Evolutionary conservation across 352 stramenopile genomes (phyloP).

Genomic region (Globisporangium middletonii): DNA sequence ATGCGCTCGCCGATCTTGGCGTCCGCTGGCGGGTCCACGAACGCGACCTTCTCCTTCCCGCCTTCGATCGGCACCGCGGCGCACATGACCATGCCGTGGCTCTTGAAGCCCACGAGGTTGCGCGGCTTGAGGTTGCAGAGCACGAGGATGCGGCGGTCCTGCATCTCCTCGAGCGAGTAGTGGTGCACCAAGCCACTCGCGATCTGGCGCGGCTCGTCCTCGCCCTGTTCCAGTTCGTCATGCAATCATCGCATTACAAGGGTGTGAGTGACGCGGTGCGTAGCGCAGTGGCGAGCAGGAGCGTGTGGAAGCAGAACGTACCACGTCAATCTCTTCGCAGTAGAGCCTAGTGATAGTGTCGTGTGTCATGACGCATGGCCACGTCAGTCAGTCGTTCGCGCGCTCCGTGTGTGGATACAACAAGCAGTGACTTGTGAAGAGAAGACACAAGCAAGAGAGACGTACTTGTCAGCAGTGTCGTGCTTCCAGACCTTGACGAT

Average conservation of each 20-base stretch:
- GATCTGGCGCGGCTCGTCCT: slow-evolving; percentile 82
- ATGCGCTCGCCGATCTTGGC: slow-evolving; percentile 74
- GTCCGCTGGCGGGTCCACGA: slow-evolving; percentile 76
- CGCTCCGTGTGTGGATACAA: not conserved
- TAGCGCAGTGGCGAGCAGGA: not conserved
- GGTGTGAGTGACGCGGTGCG: no score
- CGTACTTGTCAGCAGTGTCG: slow-evolving; percentile 83
- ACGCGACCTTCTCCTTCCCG: slow-evolving; percentile 76
- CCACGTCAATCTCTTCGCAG: slow-evolving; percentile 90
- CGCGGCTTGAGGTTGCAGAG: slow-evolving; percentile 90
- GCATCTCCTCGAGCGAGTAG: slow-evolving; percentile 87
- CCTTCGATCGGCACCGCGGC: slow-evolving; percentile 58
- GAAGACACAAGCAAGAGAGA: not conserved
- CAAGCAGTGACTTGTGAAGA: not conserved
- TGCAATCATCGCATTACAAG: not conserved
- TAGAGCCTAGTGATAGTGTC: slow-evolving; percentile 44
- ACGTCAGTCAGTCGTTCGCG: not conserved
- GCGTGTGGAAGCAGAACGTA: slow-evolving; percentile 9
- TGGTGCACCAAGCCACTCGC: slow-evolving; percentile 82
- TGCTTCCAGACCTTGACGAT: slow-evolving; percentile 92
- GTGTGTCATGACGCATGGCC: not conserved
- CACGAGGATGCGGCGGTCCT: slow-evolving; percentile 77
- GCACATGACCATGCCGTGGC: slow-evolving; percentile 91
- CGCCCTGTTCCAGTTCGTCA: slow-evolving; percentile 23
- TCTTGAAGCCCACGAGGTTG: slow-evolving; percentile 88